Conservation (phyloP, 169 alveolate species). For the Miamiensis avidus region DNA sequence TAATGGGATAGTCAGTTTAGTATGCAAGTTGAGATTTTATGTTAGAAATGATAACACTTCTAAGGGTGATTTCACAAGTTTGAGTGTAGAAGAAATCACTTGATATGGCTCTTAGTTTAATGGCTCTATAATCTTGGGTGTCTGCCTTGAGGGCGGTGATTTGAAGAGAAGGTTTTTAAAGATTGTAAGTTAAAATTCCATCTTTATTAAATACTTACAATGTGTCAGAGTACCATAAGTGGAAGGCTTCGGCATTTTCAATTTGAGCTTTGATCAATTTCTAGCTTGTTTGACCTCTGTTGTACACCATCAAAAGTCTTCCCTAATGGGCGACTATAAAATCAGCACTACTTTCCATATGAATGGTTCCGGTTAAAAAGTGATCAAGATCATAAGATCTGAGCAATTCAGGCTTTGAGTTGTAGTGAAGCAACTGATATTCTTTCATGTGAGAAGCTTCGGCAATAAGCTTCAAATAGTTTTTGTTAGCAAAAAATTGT, state of each 20-base stretch:
- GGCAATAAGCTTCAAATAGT: neutral
- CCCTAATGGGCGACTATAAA: neutral
- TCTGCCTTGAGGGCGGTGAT: neutral
- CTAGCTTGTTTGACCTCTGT: neutral
- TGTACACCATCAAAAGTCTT: neutral
- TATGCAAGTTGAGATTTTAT: neutral
- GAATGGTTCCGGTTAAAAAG: neutral
- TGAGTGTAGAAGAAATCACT: neutral
- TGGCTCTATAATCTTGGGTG: neutral
- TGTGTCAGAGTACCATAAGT: neutral
- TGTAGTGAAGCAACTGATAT: neutral
- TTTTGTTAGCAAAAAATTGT: neutral
- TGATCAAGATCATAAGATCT: neutral
- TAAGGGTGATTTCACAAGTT: neutral
- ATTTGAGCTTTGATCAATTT: neutral
- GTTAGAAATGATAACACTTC: neutral
- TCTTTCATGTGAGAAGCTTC: neutral
- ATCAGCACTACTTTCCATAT: neutral
- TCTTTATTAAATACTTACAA: too few species aligned
- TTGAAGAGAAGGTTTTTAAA: neutral
- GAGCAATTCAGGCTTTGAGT: neutral
- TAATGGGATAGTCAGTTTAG: neutral
- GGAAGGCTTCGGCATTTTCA: neutral
- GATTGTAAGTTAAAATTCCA: neutral
- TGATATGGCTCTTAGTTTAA: neutral